Base-by-base conservation (phyloP, 495 filamentous ascomycete species). In the Penicillium desertorum region DNA sequence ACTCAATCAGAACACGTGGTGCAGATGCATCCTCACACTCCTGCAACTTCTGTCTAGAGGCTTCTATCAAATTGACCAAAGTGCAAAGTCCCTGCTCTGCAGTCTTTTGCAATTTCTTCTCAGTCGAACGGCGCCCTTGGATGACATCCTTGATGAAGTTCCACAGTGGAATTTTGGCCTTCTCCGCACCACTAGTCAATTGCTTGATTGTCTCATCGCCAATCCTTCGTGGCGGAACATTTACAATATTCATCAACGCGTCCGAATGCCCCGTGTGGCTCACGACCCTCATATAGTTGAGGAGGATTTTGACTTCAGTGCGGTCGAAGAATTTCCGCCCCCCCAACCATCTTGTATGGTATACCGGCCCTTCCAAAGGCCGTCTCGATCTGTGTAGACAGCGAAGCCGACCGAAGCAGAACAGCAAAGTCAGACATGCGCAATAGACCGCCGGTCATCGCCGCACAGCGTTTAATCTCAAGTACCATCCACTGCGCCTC, bases 331-430 rank as follows among this genome's bases (percentile, higher is more conserved):
- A 99, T 54, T 87, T 86, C 32, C 85, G 82, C 0, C 95, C 95
- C 95, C 63, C 89, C 95, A 48, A 97, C 89, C 95, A 98, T 98
- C 30, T 85, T 85, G 71, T 99, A 99, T 0, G 92, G 81, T 30
- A 99, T 84, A 1, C 95, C 95, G 9, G 85, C 84, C 66, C 88
- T 92, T 4, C 91, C 92, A 59, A 98, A 81, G 11, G 86, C 87
- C 14, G 83, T 81, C 69, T 99, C 95, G 45, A 98, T 87, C 32
- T 88, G 83, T 25, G 91, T 81, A 0, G 95, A 98, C 41, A 98
- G 76, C 3, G 84, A 78, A 0, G 94, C 89, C 5, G 92, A 92
- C 4, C 95, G 83, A 42, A 99, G 81, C 12, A 99, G 74, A 19
- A 99, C 87, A 0, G 92, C 91, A 60, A 93, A 84, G 67, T 98